phyloP scores from a whole-genome alignment of 1,284 basidiomycete species.

The Hortiboletus rubellus region DNA sequence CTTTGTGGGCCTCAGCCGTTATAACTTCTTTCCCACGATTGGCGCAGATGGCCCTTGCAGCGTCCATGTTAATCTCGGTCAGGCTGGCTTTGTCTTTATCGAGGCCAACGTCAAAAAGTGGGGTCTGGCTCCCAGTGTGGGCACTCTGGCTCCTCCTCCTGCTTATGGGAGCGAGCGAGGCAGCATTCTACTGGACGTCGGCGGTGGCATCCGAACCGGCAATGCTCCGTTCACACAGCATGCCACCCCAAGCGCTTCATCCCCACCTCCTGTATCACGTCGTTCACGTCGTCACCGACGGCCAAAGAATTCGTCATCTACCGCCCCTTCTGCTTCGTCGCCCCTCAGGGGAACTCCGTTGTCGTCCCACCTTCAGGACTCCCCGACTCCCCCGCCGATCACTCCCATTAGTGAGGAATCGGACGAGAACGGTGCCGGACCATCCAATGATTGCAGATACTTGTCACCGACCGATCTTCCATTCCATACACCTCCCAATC shows the following conservation, averaged over 20 bases:
- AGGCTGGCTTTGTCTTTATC: slow-evolving; percentile 96
- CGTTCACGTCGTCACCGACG: slow-evolving; percentile 62
- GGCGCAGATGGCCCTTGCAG: slow-evolving; percentile 94
- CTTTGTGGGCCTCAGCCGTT: slow-evolving; percentile 82
- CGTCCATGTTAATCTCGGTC: slow-evolving; percentile 93
- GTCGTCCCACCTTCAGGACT: slow-evolving; percentile 41
- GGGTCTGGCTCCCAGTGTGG: slow-evolving; percentile 93
- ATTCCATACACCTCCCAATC: slow-evolving; percentile 55
- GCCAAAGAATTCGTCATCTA: slow-evolving; percentile 42
- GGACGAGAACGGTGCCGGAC: slow-evolving; percentile 44
- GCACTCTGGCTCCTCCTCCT: slow-evolving; percentile 92
- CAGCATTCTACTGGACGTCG: slow-evolving; percentile 90
- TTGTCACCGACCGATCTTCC: slow-evolving; percentile 66
- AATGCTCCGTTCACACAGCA: slow-evolving; percentile 24
- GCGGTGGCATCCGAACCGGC: slow-evolving; percentile 56
- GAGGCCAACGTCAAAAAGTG: slow-evolving; percentile 99
- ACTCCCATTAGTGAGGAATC: slow-evolving; percentile 71
- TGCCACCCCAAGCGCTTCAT: slow-evolving; percentile 44
- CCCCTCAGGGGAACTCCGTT: slow-evolving; percentile 51
- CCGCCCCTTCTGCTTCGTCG: slow-evolving; percentile 54
- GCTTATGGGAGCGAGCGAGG: slow-evolving; percentile 95
- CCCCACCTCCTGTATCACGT: slow-evolving; percentile 48
- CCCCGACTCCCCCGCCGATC: slow-evolving; percentile 71
- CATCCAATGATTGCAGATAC: slow-evolving; percentile 53
- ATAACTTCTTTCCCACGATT: slow-evolving; percentile 94